Evolutionary conservation across 2,329 filamentous ascomycete genomes (phyloP).

Genomic region (Neonectria faginata): DNA sequence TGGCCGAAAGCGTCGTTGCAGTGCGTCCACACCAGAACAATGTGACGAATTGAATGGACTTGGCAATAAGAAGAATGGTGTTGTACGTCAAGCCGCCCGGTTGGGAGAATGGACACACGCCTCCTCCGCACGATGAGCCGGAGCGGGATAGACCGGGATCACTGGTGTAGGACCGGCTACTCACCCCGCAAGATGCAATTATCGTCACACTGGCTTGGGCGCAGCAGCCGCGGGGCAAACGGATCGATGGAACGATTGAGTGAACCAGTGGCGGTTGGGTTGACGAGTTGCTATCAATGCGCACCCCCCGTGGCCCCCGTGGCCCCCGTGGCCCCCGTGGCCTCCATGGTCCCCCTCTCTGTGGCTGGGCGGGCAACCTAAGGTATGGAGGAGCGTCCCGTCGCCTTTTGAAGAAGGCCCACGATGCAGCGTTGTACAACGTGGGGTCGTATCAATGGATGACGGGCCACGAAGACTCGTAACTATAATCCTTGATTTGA

Average conservation of each 20-base stretch:
- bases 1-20: conserved; percentile 37
- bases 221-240: conserved; percentile 43
- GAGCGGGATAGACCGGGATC: conserved; percentile 47
- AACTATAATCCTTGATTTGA: conserved; percentile 36
- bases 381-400: conserved; percentile 32
- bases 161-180: conserved; percentile 35
- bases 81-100: conserved; percentile 42
- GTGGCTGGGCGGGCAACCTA: conserved; percentile 33
- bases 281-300: conserved; percentile 35
- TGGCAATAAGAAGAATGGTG: conserved; percentile 35
- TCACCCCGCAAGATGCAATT: conserved; percentile 40
- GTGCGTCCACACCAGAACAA: conserved; percentile 35
- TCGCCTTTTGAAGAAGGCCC: conserved; percentile 35
- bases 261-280: conserved; percentile 38
- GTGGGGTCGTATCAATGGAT: conserved; percentile 47
- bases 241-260: conserved; percentile 32
- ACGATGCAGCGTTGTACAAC: conserved; percentile 44
- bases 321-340: too few relatives aligned
- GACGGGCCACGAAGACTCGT: conserved; percentile 38
- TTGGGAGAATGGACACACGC: conserved; percentile 42
- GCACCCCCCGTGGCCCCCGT: conserved; percentile 5
- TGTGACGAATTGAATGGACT: conserved; percentile 34
- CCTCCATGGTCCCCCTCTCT: conserved; percentile 26
- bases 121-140: conserved; percentile 34
- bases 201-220: conserved; percentile 41